phyloP scores from a whole-genome alignment of 2,329 filamentous ascomycete species.

The Hirsutella minnesotensis region DNA sequence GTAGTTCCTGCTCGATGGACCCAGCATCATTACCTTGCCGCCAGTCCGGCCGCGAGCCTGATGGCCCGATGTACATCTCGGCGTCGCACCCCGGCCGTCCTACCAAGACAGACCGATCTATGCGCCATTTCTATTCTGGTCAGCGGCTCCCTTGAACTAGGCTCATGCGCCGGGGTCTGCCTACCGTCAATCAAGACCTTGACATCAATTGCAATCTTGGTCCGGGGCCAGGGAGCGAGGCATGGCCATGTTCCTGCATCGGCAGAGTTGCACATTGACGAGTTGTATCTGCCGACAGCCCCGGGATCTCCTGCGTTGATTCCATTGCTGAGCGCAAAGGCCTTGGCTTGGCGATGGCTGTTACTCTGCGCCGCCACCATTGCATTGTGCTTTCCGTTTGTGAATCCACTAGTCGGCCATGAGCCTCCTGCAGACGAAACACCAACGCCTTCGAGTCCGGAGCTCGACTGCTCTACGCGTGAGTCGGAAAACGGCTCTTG shows the following conservation, averaged over 20 bases:
- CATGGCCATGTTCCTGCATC: background rate
- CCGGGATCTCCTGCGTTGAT: background rate
- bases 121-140: slow-evolving; percentile 22
- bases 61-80: slow-evolving; percentile 23
- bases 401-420: slow-evolving; percentile 3
- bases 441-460: slow-evolving; percentile 1
- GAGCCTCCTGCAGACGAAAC: background rate
- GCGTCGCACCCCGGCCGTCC: slow-evolving; percentile 25
- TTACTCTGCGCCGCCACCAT: too few species aligned
- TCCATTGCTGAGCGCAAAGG: too few species aligned
- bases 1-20: background rate
- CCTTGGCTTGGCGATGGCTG: too few species aligned
- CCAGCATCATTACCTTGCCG: background rate
- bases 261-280: background rate
- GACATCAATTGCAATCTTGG: slow-evolving; percentile 23
- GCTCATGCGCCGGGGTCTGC: slow-evolving; percentile 1
- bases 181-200: slow-evolving; percentile 21
- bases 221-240: slow-evolving; percentile 12
- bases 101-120: slow-evolving; percentile 25
- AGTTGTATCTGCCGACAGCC: background rate
- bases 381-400: background rate
- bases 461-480: background rate
- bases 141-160: background rate
- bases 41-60: slow-evolving; percentile 7
- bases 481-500: background rate